Percentiles rank a stretch among this genome's conserved stretches.
phyloP scores from a whole-genome alignment of 208 protist genomes.

The Trypanosomatidae sp. region DNA sequence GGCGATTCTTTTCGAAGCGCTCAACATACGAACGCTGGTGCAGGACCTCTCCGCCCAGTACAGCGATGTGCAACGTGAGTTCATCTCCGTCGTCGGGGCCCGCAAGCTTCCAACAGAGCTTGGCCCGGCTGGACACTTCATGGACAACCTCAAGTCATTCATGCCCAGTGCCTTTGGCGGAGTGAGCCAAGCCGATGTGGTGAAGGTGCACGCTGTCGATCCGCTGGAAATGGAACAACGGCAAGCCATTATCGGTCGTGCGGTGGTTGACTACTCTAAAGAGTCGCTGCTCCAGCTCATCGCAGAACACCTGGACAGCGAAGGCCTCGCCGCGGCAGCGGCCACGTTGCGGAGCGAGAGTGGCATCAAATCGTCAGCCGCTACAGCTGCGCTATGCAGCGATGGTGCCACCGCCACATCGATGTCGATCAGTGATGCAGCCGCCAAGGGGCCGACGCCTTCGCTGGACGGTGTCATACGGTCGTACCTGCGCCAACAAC shows the following conservation, averaged over 20 bases:
- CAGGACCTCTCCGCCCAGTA: constrained; percentile 71
- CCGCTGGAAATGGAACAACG: constrained; percentile 69
- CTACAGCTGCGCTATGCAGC: not conserved
- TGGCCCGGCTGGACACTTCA: constrained; percentile 75
- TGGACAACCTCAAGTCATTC: constrained; percentile 82
- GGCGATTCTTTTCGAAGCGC: constrained; percentile 69
- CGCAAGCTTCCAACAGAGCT: constrained; percentile 68
- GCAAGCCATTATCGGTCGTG: constrained; percentile 66
- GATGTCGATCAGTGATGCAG: constrained; percentile 27
- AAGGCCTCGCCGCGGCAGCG: constrained; percentile 58
- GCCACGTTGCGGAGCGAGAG: constrained; percentile 49
- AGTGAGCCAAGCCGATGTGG: constrained; percentile 37
- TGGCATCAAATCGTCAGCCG: constrained; percentile 12
- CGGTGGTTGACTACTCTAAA: constrained; percentile 75
- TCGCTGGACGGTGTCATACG: constrained; percentile 63
- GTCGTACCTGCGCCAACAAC: constrained; percentile 83
- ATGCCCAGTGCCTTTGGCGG: constrained; percentile 47
- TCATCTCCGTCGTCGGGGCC: constrained; percentile 65
- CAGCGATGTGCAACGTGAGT: constrained; percentile 75
- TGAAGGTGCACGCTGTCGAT: constrained; percentile 40
- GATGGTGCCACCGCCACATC: constrained; percentile 11
- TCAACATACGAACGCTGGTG: constrained; percentile 68
- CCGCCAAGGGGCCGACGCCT: constrained; percentile 22
- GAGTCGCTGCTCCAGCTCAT: constrained; percentile 80
- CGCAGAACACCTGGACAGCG: constrained; percentile 60